Evolutionary conservation across 2,329 filamentous ascomycete species (phyloP), one percentile per base, ranked within the genome.

Genomic region (Amphichorda felina): DNA sequence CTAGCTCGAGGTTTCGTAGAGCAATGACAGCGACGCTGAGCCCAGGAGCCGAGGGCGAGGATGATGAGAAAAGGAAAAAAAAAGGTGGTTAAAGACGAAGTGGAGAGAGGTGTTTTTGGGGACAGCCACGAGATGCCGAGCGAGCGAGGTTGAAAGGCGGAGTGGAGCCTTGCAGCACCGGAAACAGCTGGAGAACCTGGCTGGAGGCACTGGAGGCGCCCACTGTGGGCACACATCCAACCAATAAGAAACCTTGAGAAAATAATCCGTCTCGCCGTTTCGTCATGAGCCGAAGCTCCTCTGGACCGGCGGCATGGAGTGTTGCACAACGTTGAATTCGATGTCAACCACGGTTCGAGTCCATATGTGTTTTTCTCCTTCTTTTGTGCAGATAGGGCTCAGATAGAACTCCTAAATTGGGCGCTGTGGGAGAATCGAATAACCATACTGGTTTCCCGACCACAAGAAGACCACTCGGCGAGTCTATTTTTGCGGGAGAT

Each of bases 41-140:
- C 21, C 21, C 21, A 24, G 21, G 44, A 37, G 36, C 35, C 36
- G 39, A 38, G 33, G 24, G 39, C 18, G 43, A 30, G 39, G 47
- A 41, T 54, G 55, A 54, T 49, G 45, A 45, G 40, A 40, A 44
- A 36, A 41, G 42, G 42, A 49, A 43, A 40, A 41, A 49, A 45
- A 38, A 43, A 42, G 40, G 41, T 40, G 40, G 43, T 38, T 39
- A 24, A 41, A 33, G 36, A 29, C 29, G 36, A 42, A 40, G 42
- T 42, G 45, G 45, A 45, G 49, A 47, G 50, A 44, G 41, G 43
- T 49, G 43, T 50, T 49, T 50, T 45, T 40, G 39, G 37, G 37
- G 21, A 26, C 29, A 19, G 29, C 34, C 39, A 39, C 25, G 15
- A 36, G 35, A 38, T 38, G 35, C 35, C 33, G 33, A 35, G 33